These are phyloP conservation scores for Colletotrichum destructivum DNA, from an alignment of 2,329 filamentous ascomycete species.

Conservation along the genomic window DNA sequence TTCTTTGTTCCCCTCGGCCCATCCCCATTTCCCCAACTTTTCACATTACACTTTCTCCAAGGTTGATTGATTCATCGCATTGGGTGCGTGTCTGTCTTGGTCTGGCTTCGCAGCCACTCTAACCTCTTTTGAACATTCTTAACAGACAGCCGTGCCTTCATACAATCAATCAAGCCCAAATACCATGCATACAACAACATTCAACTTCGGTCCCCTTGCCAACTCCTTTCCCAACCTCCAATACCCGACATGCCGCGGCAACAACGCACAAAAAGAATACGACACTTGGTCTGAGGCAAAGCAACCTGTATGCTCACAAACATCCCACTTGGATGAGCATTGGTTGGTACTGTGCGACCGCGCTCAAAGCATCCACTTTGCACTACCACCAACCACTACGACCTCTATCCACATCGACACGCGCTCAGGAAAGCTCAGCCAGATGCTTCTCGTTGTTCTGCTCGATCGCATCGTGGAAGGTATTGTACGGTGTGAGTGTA, in stretches of 20 bases:
- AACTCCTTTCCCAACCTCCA: conserved; percentile 26
- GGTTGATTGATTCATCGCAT: conserved; percentile 25
- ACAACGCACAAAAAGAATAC: conserved; percentile 5
- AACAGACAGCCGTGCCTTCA: conserved; percentile 17
- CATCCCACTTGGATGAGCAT: no score
- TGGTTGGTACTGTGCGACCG: no score
- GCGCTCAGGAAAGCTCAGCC: conserved; percentile 56
- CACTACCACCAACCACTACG: not conserved
- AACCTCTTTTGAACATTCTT: conserved; percentile 35
- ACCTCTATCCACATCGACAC: not conserved
- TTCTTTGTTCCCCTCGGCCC: conserved; percentile 3
- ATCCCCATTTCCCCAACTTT: conserved; percentile 1
- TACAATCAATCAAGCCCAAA: conserved; percentile 9
- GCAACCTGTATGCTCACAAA: no score
- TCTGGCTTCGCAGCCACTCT: conserved; percentile 41
- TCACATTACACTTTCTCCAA: conserved; percentile 13
- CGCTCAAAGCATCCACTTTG: not conserved
- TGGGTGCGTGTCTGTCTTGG: conserved; percentile 33
- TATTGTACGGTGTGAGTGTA: conserved; percentile 88
- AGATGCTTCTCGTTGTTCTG: conserved; percentile 68
- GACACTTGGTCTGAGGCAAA: no score
- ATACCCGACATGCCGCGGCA: conserved; percentile 26
- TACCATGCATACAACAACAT: conserved; percentile 7
- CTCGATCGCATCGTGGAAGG: conserved; percentile 79
- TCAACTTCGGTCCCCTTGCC: conserved; percentile 15